Percentiles rank a stretch among this genome's conserved stretches.
Evolutionary conservation across 768 basidiomycete species (phyloP).

Genomic region (Suillus occidentalis): DNA sequence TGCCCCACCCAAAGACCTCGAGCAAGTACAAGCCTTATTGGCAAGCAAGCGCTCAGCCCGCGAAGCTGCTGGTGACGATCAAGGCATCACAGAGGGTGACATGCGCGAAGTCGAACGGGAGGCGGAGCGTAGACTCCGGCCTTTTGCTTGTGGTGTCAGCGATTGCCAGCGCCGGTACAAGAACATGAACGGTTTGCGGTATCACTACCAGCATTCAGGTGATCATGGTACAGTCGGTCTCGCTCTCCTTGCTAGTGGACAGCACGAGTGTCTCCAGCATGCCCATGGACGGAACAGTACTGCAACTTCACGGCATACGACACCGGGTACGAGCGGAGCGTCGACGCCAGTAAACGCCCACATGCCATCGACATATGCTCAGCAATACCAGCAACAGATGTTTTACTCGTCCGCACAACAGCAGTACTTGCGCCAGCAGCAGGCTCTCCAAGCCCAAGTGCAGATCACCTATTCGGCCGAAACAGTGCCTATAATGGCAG

Average conservation of each 20-base stretch:
- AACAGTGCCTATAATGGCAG: background rate
- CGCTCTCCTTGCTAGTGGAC: conserved; percentile 74
- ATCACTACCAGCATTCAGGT: conserved; percentile 96
- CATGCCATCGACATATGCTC: conserved; percentile 31
- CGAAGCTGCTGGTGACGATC: conserved; percentile 43
- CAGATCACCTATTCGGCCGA: conserved; percentile 24
- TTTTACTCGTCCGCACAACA: conserved; percentile 35
- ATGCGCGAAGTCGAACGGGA: conserved; percentile 76
- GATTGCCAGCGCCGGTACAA: conserved; percentile 89
- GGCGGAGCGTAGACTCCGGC: conserved; percentile 78
- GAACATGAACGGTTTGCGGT: conserved; percentile 97
- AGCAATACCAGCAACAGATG: conserved; percentile 39
- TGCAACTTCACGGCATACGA: conserved; percentile 32
- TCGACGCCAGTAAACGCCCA: conserved; percentile 30
- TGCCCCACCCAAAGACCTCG: conserved; percentile 83
- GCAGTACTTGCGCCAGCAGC: conserved; percentile 37
- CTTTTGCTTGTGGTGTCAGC: conserved; percentile 88
- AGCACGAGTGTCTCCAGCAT: conserved; percentile 55
- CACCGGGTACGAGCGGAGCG: conserved; percentile 30
- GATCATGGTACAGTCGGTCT: conserved; percentile 92
- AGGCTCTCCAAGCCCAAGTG: conserved; percentile 31
- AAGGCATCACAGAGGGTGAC: conserved; percentile 56
- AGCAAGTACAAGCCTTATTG: conserved; percentile 72
- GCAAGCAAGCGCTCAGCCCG: conserved; percentile 44
- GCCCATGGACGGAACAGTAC: conserved; percentile 29